Evolutionary conservation across 2,329 filamentous ascomycete species (phyloP), one percentile per base, ranked within the genome.

Genomic region (Xylariaceae sp.): DNA sequence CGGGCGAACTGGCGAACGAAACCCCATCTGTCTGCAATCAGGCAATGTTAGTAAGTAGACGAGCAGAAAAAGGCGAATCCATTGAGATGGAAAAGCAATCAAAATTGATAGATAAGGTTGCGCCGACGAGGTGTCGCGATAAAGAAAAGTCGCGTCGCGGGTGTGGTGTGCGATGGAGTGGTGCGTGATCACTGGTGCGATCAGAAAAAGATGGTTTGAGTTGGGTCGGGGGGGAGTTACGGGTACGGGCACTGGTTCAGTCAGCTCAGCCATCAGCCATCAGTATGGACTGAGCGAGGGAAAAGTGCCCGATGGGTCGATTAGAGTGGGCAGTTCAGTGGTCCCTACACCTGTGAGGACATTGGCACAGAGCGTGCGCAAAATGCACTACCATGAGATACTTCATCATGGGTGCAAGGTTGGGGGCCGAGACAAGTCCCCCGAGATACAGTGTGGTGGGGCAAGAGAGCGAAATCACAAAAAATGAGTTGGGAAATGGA

Each of bases 11-110:
- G 66, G 65, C 65, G 60, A 65, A 66, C 62, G 64, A 57, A 66
- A 64, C 71, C 73, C 71, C 72, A 74, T 74, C 67, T 69, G 69
- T 66, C 65, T 64, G 61, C 52, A 48, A 67, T 58, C 44, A 66
- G 62, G 60, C 63, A 62, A 65, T 60, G 72, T 77, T 67, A 62
- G 58, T 56, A 62, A n/a, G 64, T 61, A 57, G 70, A 60, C 63
- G n/a, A n/a, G 58, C 63, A 37, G 37, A 58, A 47, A 52, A 60
- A 57, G 58, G 67, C 57, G 55, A 60, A 63, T 67, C 64, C 69
- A 72, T 70, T 63, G 61, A 73, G 63, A 70, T 69, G 64, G 54
- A 54, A 59, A 57, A 53, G 45, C 48, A 58, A 63, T 44, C 47
- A 60, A 62, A 54, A 47, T 55, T 48, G 63, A 66, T 64, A 58